Base-by-base conservation (phyloP, 2,329 filamentous ascomycete species). In the Geosmithia putterillii region DNA sequence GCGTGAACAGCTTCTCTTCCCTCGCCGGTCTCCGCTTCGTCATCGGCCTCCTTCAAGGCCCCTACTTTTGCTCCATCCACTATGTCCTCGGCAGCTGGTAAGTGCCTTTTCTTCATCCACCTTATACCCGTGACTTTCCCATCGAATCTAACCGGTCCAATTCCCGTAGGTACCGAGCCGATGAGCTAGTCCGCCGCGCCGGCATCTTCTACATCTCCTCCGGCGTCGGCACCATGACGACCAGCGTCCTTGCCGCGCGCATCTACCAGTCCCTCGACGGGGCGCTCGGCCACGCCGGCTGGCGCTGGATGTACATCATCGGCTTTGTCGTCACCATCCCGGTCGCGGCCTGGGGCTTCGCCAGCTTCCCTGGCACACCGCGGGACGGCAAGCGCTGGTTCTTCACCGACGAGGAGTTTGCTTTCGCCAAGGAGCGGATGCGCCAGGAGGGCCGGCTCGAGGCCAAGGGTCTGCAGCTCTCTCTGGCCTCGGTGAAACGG, bases 251-350 rank as follows among this genome's bases (percentile, higher is more conserved):
- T 42, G 64, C 67, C 47, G 61, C 65, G 2, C 65, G 62, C 0
- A 59, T 66, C 3, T 64, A 61, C 1, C 49, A 57, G 1, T 53
- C 60, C 1, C 56, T 70, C 0, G 58, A 70, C 34, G 67, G 64
- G 1, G 57, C 70, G 4, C 54, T 65, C 20, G 69, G 69, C 0
- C 57, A 71, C 0, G 62, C 62, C 1, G 70, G 68, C 0, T 73
- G 69, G 67, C 56, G 70, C n/a, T 77, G 72, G 73, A 71, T 76
- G 60, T 76, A 74, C 49, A 70, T 74, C 39, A 70, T 74, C 51
- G 65, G 64, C 42, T 60, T 70, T 3, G 45, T 76, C 5, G 71
- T 78, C 45, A 77, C 74, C 1, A 69, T 78, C 12, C 71, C 72
- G 0, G 57, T 76, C 4, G 70, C 68, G 0, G 57, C 76, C 4